Conservation (phyloP, 805 yeast species). For the Yarrowia sp. region DNA sequence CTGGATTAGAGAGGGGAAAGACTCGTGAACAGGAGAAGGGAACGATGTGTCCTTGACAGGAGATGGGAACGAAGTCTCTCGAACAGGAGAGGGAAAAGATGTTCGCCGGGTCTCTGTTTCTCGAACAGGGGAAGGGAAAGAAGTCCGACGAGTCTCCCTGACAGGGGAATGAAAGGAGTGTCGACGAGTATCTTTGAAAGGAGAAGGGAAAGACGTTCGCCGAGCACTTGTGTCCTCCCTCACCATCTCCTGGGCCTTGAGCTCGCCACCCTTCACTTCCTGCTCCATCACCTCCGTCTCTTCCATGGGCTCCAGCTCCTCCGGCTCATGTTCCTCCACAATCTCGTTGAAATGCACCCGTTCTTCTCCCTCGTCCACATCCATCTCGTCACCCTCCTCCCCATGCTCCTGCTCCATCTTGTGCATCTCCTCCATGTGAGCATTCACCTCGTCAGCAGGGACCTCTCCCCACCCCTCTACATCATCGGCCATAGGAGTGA, state of each 20-base stretch:
- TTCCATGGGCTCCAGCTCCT: not conserved
- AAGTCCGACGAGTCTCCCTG: not conserved
- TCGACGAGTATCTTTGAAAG: too few relatives aligned
- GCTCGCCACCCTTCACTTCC: too few relatives aligned
- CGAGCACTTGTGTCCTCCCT: too few relatives aligned
- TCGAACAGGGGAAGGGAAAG: not conserved
- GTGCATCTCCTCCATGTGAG: slow-evolving; percentile 1
- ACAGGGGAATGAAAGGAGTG: not conserved
- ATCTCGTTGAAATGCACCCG: slow-evolving; percentile 9
- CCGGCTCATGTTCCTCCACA: slow-evolving; percentile 9
- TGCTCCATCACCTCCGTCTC: too few relatives aligned
- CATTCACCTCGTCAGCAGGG: slow-evolving; percentile 9
- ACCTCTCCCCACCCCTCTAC: slow-evolving; percentile 25
- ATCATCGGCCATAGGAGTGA: slow-evolving; percentile 32
- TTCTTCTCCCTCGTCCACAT: not conserved
- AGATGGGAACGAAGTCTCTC: slow-evolving; percentile 2
- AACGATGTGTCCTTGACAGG: slow-evolving; percentile 1
- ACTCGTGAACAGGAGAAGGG: slow-evolving; percentile 5
- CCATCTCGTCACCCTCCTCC: slow-evolving; percentile 1
- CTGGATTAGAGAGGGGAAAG: slow-evolving; percentile 11
- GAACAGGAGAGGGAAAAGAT: slow-evolving; percentile 2
- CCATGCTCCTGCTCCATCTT: not conserved
- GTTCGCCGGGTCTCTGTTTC: not conserved
- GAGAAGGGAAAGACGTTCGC: too few relatives aligned
- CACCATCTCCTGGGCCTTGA: too few relatives aligned